Percentiles rank a stretch among this genome's conserved stretches.
Evolutionary conservation across 2,329 filamentous ascomycete species (phyloP).

Genomic region (Biscogniauxia mediterranea): DNA sequence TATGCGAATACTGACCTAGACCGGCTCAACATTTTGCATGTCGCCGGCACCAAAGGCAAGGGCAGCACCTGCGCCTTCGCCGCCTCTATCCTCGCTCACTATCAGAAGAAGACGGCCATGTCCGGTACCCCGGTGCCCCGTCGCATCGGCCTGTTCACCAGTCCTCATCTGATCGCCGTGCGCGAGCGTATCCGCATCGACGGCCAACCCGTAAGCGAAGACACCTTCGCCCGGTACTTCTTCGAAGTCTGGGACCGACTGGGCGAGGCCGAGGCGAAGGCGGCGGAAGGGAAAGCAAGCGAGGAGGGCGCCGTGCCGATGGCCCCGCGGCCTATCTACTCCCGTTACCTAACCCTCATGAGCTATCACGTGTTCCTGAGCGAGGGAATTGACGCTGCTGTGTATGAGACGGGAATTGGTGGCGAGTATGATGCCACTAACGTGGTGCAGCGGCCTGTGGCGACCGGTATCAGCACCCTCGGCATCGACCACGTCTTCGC

Average conservation of each 20-base stretch:
- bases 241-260: constrained; percentile 66
- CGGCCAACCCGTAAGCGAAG: constrained; percentile 54
- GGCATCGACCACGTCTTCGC: constrained; percentile 67
- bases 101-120: constrained; percentile 35
- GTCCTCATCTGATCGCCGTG: constrained; percentile 66
- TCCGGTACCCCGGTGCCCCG: constrained; percentile 27
- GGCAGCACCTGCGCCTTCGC: constrained; percentile 70
- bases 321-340: constrained; percentile 53
- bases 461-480: constrained; percentile 61
- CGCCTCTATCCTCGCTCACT: constrained; percentile 58
- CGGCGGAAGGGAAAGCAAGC: constrained; percentile 20
- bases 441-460: constrained; percentile 56
- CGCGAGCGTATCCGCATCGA: constrained; percentile 66
- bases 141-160: constrained; percentile 65
- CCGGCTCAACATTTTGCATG: constrained; percentile 65
- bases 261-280: constrained; percentile 33
- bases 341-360: constrained; percentile 63
- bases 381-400: constrained; percentile 60
- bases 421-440: constrained; percentile 71
- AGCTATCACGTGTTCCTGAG: constrained; percentile 65
- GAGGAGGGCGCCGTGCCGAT: constrained; percentile 32
- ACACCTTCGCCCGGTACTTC: constrained; percentile 62
- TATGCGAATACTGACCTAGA: constrained; percentile 62
- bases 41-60: constrained; percentile 77
- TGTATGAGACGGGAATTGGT: constrained; percentile 67